Evolutionary conservation across 2,329 filamentous ascomycete species (phyloP).

Genomic region (Aureobasidium uvarum): DNA sequence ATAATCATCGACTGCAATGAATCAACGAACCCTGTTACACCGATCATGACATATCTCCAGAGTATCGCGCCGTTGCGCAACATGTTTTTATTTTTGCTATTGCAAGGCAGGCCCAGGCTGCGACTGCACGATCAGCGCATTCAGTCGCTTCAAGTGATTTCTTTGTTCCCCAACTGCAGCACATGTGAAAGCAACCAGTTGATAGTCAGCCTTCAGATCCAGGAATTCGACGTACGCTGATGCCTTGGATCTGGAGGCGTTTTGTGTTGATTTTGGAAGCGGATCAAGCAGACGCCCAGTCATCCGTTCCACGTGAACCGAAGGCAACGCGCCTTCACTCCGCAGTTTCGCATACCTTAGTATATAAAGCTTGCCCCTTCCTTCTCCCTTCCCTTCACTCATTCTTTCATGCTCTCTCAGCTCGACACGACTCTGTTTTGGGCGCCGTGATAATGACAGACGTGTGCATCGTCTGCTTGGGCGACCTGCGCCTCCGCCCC

Average conservation of each 20-base stretch:
- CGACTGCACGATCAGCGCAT: too few species aligned
- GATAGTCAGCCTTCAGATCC: not conserved
- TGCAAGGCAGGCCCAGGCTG: not conserved
- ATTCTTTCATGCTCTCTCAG: conserved; percentile 3
- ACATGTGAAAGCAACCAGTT: not conserved
- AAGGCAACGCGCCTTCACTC: conserved; percentile 18
- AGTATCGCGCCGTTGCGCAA: conserved; percentile 2
- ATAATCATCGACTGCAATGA: not conserved
- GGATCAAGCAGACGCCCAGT: conserved; percentile 14
- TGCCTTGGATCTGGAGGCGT: not conserved
- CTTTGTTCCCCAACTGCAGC: not conserved
- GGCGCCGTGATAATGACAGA: conserved; percentile 54
- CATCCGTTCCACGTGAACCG: conserved; percentile 22
- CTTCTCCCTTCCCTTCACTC: not conserved
- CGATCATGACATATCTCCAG: not conserved
- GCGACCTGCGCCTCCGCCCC: conserved; percentile 58
- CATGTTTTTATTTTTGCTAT: not conserved
- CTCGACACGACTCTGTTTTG: conserved; percentile 24
- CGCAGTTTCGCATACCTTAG: conserved; percentile 1
- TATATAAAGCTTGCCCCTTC: conserved; percentile 23
- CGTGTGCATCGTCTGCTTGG: conserved; percentile 69
- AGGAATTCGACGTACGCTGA: not conserved
- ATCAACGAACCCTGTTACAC: not conserved
- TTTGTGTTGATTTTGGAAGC: conserved; percentile 2
- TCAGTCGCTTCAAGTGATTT: conserved; percentile 1